phyloP scores from a whole-genome alignment of 768 basidiomycete species.

The Russula lepida region DNA sequence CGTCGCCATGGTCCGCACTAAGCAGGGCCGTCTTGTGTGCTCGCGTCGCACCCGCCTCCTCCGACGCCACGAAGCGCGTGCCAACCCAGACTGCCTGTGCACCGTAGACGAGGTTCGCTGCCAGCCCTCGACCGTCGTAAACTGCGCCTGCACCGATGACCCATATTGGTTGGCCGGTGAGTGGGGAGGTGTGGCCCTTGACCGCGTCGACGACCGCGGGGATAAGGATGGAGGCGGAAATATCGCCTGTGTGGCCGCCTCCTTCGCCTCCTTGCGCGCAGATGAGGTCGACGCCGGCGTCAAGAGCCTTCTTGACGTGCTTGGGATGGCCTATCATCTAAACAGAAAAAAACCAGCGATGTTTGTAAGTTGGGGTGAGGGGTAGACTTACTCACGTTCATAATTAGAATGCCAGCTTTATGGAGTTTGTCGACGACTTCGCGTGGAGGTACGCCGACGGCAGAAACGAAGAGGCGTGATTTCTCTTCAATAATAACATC shows the following conservation, averaged over 20 bases:
- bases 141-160: slow-evolving; percentile 91
- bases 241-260: slow-evolving; percentile 62
- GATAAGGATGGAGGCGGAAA: slow-evolving; percentile 78
- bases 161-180: slow-evolving; percentile 78
- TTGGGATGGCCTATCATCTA: slow-evolving; percentile 94
- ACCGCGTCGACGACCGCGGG: slow-evolving; percentile 84
- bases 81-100: slow-evolving; percentile 73
- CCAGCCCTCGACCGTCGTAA: slow-evolving; percentile 79
- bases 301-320: slow-evolving; percentile 74
- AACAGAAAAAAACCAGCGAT: too few species aligned
- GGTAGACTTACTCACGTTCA: slow-evolving; percentile 50
- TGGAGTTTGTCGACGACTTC: slow-evolving; percentile 76
- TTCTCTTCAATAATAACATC: slow-evolving; percentile 92
- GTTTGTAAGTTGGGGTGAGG: background rate
- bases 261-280: slow-evolving; percentile 94
- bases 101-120: slow-evolving; percentile 83
- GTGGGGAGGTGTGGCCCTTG: slow-evolving; percentile 64
- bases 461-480: slow-evolving; percentile 81
- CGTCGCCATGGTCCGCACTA: slow-evolving; percentile 68
- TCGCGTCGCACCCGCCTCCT: slow-evolving; percentile 75
- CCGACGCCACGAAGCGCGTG: slow-evolving; percentile 71
- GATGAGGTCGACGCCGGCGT: slow-evolving; percentile 82
- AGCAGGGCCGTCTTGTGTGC: slow-evolving; percentile 75
- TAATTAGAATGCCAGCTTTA: slow-evolving; percentile 74
- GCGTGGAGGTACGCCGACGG: slow-evolving; percentile 79